Evolutionary conservation across 352 stramenopile species (phyloP), one percentile per base, ranked within the genome.

Genomic region (Globisporangium carolinianum): DNA sequence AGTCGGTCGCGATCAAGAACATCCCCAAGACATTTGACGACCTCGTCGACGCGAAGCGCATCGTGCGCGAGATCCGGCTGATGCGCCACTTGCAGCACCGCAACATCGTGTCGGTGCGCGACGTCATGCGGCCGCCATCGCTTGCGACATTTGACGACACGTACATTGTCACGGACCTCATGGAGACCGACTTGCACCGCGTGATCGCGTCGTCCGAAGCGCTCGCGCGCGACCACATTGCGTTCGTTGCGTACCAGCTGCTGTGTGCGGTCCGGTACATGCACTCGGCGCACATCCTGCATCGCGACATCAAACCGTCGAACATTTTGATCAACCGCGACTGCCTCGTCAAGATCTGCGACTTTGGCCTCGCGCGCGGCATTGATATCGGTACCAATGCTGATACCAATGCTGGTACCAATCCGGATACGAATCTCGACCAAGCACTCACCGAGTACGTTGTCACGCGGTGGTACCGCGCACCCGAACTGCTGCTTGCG

Each of bases 301-400:
- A 95, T 46, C 79, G 84, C 6, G 96, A 99, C 67, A 89, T 99
- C 32, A 99, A 99, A 66, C 96, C 95, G 52, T 97, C 94, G 15
- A 99, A 99, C 71, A 69, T 99, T 45, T 76, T 98, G 9, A 95
- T 98, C 65, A 97, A 97, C 67, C 80, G 82, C 32, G 86, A 96
- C 60, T 96, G 88, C 51, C 62, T 91, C 3, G 74, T 97, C 35
- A 91, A 91, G 60, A 82, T 97, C 38, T 92, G 79, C 59, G 89
- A 97, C 61, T 96, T 97, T 62, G 89, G 89, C 0, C 71, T 97
- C 10, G 89, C 89, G 12, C 73, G 88, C 2, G 84, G 84, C 43
- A 82, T 94, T 38, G 78, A 87, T 15, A 60, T 77, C 17, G 60
- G 58, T 11, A 58, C 55, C 11, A 75, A 83, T 18, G 67, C 72